These are phyloP conservation scores for Aspergillus fischeri DNA, from an alignment of 2,329 filamentous ascomycete species.

Conservation along the genomic window DNA sequence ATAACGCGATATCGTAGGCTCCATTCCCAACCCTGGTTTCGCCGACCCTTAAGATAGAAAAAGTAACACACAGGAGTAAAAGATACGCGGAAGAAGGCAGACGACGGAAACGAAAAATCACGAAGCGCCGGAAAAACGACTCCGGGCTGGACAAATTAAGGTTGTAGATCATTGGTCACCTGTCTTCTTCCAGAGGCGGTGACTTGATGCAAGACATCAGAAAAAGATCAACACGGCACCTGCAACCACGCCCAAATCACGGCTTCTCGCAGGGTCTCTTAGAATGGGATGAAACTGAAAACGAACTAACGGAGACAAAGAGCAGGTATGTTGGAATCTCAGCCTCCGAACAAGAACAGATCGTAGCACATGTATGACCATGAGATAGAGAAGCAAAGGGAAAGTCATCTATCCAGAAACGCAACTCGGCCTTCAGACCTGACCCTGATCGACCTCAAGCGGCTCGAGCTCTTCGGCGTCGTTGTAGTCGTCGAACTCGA, in stretches of 20 bases:
- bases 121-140: background rate
- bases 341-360: constrained; percentile 19
- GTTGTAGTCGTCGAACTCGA: constrained; percentile 48
- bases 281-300: background rate
- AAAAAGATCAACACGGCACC: constrained; percentile 1
- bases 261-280: constrained; percentile 5
- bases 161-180: background rate
- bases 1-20: constrained; percentile 21
- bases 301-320: constrained; percentile 10
- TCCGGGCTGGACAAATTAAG: background rate
- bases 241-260: constrained; percentile 6
- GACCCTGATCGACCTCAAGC: constrained; percentile 32
- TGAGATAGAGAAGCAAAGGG: background rate
- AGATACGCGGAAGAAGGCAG: background rate
- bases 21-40: constrained; percentile 28
- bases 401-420: constrained; percentile 1
- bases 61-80: constrained; percentile 13
- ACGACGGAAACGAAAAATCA: background rate
- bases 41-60: constrained; percentile 21
- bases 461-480: constrained; percentile 39
- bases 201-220: background rate
- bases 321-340: constrained; percentile 24
- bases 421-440: constrained; percentile 11
- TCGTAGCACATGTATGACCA: constrained; percentile 25
- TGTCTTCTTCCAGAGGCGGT: background rate